Conservation (phyloP, 768 basidiomycete genomes). For the Macrocybe gigantea region DNA sequence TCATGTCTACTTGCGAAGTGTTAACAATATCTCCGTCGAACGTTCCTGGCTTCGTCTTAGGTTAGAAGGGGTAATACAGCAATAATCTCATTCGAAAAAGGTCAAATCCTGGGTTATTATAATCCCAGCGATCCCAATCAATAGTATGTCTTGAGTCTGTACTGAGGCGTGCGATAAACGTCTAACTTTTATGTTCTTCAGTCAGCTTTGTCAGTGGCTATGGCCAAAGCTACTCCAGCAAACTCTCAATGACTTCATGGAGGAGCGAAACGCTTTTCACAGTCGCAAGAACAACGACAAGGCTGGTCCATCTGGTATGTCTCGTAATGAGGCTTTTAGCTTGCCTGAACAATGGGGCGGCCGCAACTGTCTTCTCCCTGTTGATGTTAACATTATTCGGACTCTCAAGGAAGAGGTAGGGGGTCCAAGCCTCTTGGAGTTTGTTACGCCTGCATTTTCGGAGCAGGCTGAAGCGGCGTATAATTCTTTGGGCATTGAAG, state of each 20-base stretch:
- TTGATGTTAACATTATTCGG: not conserved
- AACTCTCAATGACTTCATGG: conserved; percentile 12
- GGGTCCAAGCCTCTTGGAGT: not conserved
- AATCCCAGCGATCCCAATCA: conserved; percentile 16
- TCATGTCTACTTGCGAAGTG: conserved; percentile 21
- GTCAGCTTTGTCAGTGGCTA: conserved; percentile 21
- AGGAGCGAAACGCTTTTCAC: not conserved
- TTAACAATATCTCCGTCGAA: conserved; percentile 29
- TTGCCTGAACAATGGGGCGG: not conserved
- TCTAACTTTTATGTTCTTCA: conserved; percentile 3
- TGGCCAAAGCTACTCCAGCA: conserved; percentile 21
- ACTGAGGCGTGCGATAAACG: no score
- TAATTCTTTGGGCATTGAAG: not conserved
- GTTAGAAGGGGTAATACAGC: conserved; percentile 24
- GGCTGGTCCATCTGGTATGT: conserved; percentile 4
- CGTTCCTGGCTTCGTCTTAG: conserved; percentile 26
- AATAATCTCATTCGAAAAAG: conserved; percentile 12
- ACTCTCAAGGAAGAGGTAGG: not conserved
- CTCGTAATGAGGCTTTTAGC: not conserved
- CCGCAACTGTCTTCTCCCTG: not conserved
- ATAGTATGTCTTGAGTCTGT: conserved; percentile 20
- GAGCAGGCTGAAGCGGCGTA: not conserved
- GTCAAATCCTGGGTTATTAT: conserved; percentile 15
- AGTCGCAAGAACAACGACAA: conserved; percentile 1
- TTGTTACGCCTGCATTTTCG: not conserved